Evolutionary conservation across 768 basidiomycete genomes (phyloP).

Genomic region (Mycena rosella): DNA sequence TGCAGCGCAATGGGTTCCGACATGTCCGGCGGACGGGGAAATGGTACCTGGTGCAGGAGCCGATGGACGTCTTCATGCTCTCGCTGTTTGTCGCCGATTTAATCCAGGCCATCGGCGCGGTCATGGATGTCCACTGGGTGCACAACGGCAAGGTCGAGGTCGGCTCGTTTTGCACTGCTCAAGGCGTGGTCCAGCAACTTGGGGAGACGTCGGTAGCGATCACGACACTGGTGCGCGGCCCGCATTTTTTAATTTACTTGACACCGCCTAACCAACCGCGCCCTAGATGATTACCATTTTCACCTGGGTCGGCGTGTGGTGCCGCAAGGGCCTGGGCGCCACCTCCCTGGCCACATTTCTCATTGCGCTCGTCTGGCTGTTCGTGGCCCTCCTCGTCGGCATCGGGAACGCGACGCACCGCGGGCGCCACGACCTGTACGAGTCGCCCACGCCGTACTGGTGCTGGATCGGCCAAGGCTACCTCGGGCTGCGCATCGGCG

Average conservation of each 20-base stretch:
- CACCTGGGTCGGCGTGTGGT: constrained; percentile 57
- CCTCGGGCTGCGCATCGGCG: constrained; percentile 48
- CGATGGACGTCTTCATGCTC: constrained; percentile 57
- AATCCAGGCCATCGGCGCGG: constrained; percentile 53
- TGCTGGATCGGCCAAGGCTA: constrained; percentile 57
- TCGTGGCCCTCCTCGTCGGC: constrained; percentile 49
- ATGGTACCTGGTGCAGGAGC: constrained; percentile 47
- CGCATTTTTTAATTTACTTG: not conserved
- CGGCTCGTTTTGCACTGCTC: constrained; percentile 52
- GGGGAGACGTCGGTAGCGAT: constrained; percentile 59
- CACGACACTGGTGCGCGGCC: constrained; percentile 52
- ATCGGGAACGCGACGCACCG: constrained; percentile 44
- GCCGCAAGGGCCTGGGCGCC: constrained; percentile 41
- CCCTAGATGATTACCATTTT: constrained; percentile 53
- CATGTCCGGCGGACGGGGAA: constrained; percentile 39
- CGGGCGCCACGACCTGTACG: constrained; percentile 36
- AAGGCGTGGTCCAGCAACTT: constrained; percentile 55
- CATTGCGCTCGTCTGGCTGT: constrained; percentile 49
- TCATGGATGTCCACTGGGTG: constrained; percentile 54
- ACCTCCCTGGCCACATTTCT: constrained; percentile 45
- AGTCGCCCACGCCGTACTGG: constrained; percentile 58
- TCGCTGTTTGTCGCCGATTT: constrained; percentile 49
- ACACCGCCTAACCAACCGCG: not conserved
- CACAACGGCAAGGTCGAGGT: constrained; percentile 47
- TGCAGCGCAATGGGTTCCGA: constrained; percentile 45